These are phyloP conservation scores for Deinandra increscens DNA, from an alignment of 129 eudicot genomes.

Conservation along the genomic window DNA sequence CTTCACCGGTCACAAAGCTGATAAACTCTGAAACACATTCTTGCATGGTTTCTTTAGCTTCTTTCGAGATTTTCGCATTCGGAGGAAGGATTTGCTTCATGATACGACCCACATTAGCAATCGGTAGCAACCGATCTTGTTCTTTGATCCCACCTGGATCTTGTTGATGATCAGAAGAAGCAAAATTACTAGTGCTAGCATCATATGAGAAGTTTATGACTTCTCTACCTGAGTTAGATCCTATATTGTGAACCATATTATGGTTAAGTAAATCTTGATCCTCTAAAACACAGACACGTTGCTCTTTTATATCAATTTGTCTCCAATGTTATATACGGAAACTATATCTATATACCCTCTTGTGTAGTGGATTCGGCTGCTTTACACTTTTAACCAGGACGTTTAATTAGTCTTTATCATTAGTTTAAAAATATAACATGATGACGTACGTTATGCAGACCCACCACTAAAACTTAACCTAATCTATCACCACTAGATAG, in stretches of 20 bases:
- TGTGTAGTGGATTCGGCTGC: constrained; percentile 28
- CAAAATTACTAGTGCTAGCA: constrained; percentile 16
- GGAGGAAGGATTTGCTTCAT: constrained; percentile 84
- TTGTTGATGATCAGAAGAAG: constrained; percentile 4
- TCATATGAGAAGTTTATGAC: constrained; percentile 35
- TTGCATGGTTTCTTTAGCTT: constrained; percentile 94
- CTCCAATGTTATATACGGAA: constrained; percentile 13
- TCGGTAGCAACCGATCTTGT: constrained; percentile 75
- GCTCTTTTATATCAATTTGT: constrained; percentile 36
- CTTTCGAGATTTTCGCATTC: constrained; percentile 84
- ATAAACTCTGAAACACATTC: constrained; percentile 93
- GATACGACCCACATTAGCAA: constrained; percentile 89
- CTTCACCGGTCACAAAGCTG: constrained; percentile 89
- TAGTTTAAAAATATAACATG: background rate
- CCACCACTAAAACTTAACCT: constrained; percentile 30
- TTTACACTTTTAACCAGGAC: constrained; percentile 18
- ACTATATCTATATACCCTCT: background rate
- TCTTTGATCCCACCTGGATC: constrained; percentile 45
- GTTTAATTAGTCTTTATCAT: constrained; percentile 4
- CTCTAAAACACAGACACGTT: constrained; percentile 67
- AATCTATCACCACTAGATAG: constrained; percentile 16
- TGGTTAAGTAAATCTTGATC: constrained; percentile 43
- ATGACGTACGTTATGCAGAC: constrained; percentile 1
- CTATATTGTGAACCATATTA: constrained; percentile 53
- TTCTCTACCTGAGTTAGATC: constrained; percentile 26